phyloP scores from a whole-genome alignment of 2,329 filamentous ascomycete species.

The Alternaria panax region DNA sequence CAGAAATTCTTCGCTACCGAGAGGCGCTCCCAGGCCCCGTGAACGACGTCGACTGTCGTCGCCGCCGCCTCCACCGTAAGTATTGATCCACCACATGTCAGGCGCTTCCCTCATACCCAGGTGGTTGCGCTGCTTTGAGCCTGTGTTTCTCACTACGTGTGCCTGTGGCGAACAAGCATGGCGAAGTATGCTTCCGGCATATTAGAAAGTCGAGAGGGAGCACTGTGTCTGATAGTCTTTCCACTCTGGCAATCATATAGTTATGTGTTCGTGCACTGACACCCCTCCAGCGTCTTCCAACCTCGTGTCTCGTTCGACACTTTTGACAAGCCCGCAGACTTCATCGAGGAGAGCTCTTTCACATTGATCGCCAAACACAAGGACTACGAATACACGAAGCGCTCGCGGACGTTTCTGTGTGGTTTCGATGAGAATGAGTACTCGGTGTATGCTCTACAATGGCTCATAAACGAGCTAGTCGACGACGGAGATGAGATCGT shows the following conservation, averaged over 20 bases:
- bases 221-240: slow-evolving; percentile 26
- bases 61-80: slow-evolving; percentile 53
- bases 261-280: slow-evolving; percentile 20
- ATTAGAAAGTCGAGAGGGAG: slow-evolving; percentile 17
- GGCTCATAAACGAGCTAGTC: slow-evolving; percentile 89
- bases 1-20: slow-evolving; percentile 38
- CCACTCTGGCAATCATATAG: slow-evolving; percentile 26
- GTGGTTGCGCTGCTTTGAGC: slow-evolving; percentile 8
- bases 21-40: slow-evolving; percentile 44
- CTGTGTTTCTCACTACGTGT: background rate
- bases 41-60: slow-evolving; percentile 49
- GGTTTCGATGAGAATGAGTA: slow-evolving; percentile 91
- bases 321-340: slow-evolving; percentile 72
- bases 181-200: slow-evolving; percentile 35
- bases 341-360: slow-evolving; percentile 66
- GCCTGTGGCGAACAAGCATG: slow-evolving; percentile 25
- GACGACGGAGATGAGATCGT: slow-evolving; percentile 94
- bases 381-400: slow-evolving; percentile 80
- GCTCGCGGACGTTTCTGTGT: slow-evolving; percentile 87
- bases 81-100: slow-evolving; percentile 19
- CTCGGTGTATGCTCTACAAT: slow-evolving; percentile 89
- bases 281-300: slow-evolving; percentile 63
- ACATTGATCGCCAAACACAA: slow-evolving; percentile 86
- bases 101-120: slow-evolving; percentile 8
- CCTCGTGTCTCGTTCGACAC: slow-evolving; percentile 78